These are phyloP conservation scores for Trametes pubescens DNA, from an alignment of 1,284 basidiomycete species.

Conservation along the genomic window DNA sequence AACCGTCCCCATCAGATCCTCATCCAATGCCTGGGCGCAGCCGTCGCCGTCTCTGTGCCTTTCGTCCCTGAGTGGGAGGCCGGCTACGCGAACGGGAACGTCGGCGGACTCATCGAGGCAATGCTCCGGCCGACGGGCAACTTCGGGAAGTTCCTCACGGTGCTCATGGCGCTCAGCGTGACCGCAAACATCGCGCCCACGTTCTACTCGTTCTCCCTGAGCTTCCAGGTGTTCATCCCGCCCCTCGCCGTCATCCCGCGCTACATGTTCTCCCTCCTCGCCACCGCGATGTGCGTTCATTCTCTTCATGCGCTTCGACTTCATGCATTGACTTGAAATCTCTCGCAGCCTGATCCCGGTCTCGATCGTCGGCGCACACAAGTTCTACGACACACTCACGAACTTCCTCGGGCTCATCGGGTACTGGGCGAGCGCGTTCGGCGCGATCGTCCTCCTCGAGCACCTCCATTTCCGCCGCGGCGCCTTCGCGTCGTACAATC, in stretches of 20 bases:
- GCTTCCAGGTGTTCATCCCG: constrained; percentile 82
- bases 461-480: constrained; percentile 68
- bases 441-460: constrained; percentile 67
- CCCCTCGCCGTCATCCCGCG: constrained; percentile 75
- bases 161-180: constrained; percentile 83
- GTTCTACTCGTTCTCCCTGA: constrained; percentile 87
- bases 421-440: constrained; percentile 73
- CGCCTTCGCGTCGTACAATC: constrained; percentile 59
- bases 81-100: constrained; percentile 67
- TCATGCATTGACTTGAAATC: no score
- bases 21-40: constrained; percentile 83
- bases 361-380: constrained; percentile 72
- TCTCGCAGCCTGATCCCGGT: constrained; percentile 55
- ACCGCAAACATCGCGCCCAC: constrained; percentile 87
- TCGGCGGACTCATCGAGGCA: constrained; percentile 78
- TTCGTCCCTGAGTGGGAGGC: constrained; percentile 74
- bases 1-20: constrained; percentile 47
- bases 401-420: constrained; percentile 80
- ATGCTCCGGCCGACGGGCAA: constrained; percentile 75
- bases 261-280: constrained; percentile 86
- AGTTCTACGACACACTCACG: constrained; percentile 69
- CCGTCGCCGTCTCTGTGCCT: constrained; percentile 64
- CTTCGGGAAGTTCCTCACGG: constrained; percentile 89
- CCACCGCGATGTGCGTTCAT: constrained; percentile 75
- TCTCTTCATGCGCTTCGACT: no score